phyloP scores from a whole-genome alignment of 805 yeast species.

The Kregervanrija delftensis region DNA sequence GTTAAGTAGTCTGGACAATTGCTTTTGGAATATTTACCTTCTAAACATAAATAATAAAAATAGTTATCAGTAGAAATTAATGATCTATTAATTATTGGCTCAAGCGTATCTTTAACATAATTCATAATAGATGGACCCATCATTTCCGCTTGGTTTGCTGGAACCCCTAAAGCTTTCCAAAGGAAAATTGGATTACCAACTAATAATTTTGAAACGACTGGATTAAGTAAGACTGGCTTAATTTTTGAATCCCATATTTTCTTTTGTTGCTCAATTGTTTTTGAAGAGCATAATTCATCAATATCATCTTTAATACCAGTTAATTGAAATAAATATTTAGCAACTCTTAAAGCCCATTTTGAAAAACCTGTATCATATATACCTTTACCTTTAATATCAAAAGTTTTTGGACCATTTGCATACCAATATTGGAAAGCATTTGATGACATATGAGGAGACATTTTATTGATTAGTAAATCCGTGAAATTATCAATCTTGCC shows the following conservation, averaged over 20 bases:
- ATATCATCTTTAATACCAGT: slow-evolving; percentile 49
- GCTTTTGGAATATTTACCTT: slow-evolving; percentile 48
- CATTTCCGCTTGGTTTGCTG: slow-evolving; percentile 75
- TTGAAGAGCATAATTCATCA: slow-evolving; percentile 48
- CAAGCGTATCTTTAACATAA: slow-evolving; percentile 71
- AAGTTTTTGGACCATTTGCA: slow-evolving; percentile 53
- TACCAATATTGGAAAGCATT: slow-evolving; percentile 80
- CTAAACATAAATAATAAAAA: slow-evolving; percentile 65
- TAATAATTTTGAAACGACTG: slow-evolving; percentile 56
- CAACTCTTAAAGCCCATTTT: slow-evolving; percentile 75
- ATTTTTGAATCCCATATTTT: slow-evolving; percentile 56
- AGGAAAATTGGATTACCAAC: slow-evolving; percentile 80
- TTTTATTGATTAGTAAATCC: slow-evolving; percentile 44
- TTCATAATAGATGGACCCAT: slow-evolving; percentile 67
- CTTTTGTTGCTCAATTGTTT: slow-evolving; percentile 54
- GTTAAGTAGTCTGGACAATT: slow-evolving; percentile 79
- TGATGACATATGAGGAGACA: slow-evolving; percentile 69
- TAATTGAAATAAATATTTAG: slow-evolving; percentile 49
- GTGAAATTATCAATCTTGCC: slow-evolving; percentile 54
- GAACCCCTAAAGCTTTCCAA: slow-evolving; percentile 90
- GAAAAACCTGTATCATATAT: slow-evolving; percentile 79
- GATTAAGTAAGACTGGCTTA: slow-evolving; percentile 66
- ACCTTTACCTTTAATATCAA: slow-evolving; percentile 49
- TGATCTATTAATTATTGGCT: slow-evolving; percentile 61
- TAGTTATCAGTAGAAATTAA: slow-evolving; percentile 67